phyloP scores from a whole-genome alignment of 495 filamentous ascomycete genomes.

The Niebla homalea region DNA sequence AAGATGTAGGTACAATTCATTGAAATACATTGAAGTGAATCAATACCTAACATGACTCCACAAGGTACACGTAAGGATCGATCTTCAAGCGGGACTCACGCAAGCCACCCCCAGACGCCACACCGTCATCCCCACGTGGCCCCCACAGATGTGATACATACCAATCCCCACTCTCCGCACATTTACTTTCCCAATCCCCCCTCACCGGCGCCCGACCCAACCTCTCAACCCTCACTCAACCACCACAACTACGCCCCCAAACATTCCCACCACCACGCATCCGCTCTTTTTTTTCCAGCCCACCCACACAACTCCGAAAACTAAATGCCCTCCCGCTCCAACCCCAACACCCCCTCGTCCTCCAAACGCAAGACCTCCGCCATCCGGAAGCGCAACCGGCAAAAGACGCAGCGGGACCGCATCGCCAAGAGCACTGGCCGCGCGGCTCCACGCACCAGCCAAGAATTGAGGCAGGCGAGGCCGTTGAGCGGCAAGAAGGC shows the following conservation, averaged over 20 bases:
- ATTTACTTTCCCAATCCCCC: slow-evolving; percentile 5
- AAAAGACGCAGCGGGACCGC: slow-evolving; percentile 6
- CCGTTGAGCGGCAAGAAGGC: slow-evolving; percentile 15
- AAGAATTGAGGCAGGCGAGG: slow-evolving; percentile 10
- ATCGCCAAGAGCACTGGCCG: slow-evolving; percentile 4
- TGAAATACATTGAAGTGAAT: too few relatives aligned
- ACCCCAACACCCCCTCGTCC: slow-evolving; percentile 15
- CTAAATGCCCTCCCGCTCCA: slow-evolving; percentile 17
- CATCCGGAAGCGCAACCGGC: slow-evolving; percentile 11
- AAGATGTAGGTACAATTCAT: too few relatives aligned
- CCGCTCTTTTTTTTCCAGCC: too few relatives aligned
- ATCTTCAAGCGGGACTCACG: too few relatives aligned
- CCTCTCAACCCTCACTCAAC: too few relatives aligned
- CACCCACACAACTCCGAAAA: background rate
- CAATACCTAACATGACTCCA: too few relatives aligned
- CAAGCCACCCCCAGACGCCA: too few relatives aligned
- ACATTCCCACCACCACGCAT: too few relatives aligned
- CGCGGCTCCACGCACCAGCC: slow-evolving; percentile 12
- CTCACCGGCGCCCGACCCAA: background rate
- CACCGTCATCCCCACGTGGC: background rate
- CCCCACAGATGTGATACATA: too few relatives aligned
- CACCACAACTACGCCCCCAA: too few relatives aligned
- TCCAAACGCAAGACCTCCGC: slow-evolving; percentile 10
- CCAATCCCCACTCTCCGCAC: background rate
- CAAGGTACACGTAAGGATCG: too few relatives aligned